Base-by-base conservation (phyloP, 1,284 basidiomycete species). In the Agroathelia rolfsii region DNA sequence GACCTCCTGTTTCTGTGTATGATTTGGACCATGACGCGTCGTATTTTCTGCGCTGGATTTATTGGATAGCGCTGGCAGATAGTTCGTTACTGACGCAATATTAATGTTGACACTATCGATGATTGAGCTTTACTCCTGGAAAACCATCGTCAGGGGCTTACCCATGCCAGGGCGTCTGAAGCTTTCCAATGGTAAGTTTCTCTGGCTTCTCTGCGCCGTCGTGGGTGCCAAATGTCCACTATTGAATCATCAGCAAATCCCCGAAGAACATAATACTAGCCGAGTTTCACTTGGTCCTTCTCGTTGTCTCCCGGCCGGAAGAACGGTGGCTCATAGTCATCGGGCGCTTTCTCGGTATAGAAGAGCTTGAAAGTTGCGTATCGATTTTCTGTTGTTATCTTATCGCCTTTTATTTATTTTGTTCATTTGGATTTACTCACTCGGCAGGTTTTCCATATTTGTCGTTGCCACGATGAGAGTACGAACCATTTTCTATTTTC, bases 311-410 rank as follows among this genome's bases (percentile, higher is more conserved):
- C 81, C 5, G 77, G 55, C 34, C 68, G 66, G 47, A 86, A 86
- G 51, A 78, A 62, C 0, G 76, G 77, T 4, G 83, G 83, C 49
- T 86, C 81, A 41, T 86, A 86, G 32, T 82, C 73, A 4, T 65
- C 57, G 0, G 85, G 86, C 4, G 83, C 77, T 13, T 73, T 62
- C 24, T 82, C 73, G 13, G 73, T 76, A 49, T 86, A 89, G 46
- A 80, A 82, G 10, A 84, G 56, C 48, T 88, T 88, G 58, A 88
- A 81, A n/a, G 77, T 82, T 14, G 82, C 81, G 48, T 68, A 89
- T 20, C 84, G 75, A 29, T 73, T 76, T 47, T 72, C 84, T 87
- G 41, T 20, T 17, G 29, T n/a, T 19, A 15, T 11, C 28, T 9
- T 3, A 18, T 32, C 32, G 26, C 14, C 20, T 24, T 17, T 3